A percentile compares a stretch with the other conserved stretches of the same genome.
These are phyloP conservation scores for Penicillium sp. DNA, from an alignment of 2,329 filamentous ascomycete genomes.

Conservation along the genomic window DNA sequence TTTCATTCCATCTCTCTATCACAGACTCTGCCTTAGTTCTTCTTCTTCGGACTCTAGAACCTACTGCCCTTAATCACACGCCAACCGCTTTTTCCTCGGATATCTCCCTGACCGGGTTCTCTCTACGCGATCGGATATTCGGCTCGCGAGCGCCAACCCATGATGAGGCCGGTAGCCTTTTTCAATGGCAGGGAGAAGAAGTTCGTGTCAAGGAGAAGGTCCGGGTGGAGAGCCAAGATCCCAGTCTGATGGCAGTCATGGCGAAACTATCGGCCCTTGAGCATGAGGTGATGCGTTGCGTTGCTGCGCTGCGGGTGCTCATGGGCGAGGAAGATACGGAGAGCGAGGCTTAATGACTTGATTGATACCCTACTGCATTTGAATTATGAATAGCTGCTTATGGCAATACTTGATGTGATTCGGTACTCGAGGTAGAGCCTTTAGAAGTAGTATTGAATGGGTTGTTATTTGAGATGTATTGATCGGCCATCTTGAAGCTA, in stretches of 20 bases:
- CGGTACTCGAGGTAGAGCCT: not conserved
- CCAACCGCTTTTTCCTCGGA: slow-evolving; percentile 68
- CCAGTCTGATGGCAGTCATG: slow-evolving; percentile 76
- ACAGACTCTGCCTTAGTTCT: slow-evolving; percentile 70
- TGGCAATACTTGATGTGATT: not conserved
- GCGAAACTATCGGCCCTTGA: slow-evolving; percentile 79
- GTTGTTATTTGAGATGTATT: not conserved
- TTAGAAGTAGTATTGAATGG: not conserved
- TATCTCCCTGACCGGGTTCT: slow-evolving; percentile 60
- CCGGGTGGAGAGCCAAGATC: slow-evolving; percentile 83
- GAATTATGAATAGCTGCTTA: not conserved
- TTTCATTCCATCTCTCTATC: slow-evolving; percentile 72
- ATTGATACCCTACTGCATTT: slow-evolving; percentile 4
- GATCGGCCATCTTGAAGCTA: not conserved
- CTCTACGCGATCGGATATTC: slow-evolving; percentile 57
- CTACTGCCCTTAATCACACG: slow-evolving; percentile 59
- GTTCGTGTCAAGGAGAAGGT: slow-evolving; percentile 90
- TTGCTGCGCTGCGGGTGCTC: slow-evolving; percentile 71
- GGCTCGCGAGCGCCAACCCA: slow-evolving; percentile 60
- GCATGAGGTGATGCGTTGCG: slow-evolving; percentile 67
- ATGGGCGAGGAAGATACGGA: slow-evolving; percentile 64
- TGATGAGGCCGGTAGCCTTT: slow-evolving; percentile 77
- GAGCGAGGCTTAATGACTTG: slow-evolving; percentile 28
- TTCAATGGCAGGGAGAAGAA: slow-evolving; percentile 67
- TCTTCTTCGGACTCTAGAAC: slow-evolving; percentile 68